Evolutionary conservation across 768 basidiomycete species (phyloP).

Genomic region (Tubosaeta sp.): DNA sequence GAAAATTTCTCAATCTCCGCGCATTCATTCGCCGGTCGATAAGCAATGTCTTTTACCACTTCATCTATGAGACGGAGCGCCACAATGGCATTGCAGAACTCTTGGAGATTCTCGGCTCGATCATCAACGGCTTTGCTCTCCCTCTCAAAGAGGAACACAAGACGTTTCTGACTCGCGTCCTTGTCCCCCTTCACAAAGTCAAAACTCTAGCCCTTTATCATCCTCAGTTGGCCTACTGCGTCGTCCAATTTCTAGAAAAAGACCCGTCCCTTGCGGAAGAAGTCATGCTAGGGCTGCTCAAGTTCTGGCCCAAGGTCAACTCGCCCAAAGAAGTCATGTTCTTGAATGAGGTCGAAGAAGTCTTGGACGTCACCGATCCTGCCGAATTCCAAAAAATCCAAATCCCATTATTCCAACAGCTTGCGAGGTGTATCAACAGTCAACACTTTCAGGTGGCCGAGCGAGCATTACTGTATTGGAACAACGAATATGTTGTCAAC

Average conservation of each 20-base stretch:
- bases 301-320: conserved; percentile 99
- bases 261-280: conserved; percentile 90
- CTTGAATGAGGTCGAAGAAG: conserved; percentile 98
- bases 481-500: conserved; percentile 99
- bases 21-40: conserved; percentile 98
- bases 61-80: conserved; percentile 97
- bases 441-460: conserved; percentile 99
- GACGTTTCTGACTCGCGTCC: conserved; percentile 88
- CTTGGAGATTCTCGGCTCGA: conserved; percentile 95
- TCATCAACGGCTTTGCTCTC: conserved; percentile 98
- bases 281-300: conserved; percentile 92
- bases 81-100: conserved; percentile 99
- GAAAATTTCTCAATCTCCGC: conserved; percentile 97
- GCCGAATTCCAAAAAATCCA: conserved; percentile 96
- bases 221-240: conserved; percentile 98
- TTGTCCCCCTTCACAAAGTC: conserved; percentile 96
- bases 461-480: conserved; percentile 96
- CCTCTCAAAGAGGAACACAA: conserved; percentile 99
- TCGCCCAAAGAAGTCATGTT: conserved; percentile 99
- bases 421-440: conserved; percentile 95
- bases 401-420: conserved; percentile 85
- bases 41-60: conserved; percentile 99
- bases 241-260: conserved; percentile 98
- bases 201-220: conserved; percentile 98
- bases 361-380: conserved; percentile 96